Evolutionary conservation across 1,284 basidiomycete genomes (phyloP).

Genomic region (Grifola frondosa): DNA sequence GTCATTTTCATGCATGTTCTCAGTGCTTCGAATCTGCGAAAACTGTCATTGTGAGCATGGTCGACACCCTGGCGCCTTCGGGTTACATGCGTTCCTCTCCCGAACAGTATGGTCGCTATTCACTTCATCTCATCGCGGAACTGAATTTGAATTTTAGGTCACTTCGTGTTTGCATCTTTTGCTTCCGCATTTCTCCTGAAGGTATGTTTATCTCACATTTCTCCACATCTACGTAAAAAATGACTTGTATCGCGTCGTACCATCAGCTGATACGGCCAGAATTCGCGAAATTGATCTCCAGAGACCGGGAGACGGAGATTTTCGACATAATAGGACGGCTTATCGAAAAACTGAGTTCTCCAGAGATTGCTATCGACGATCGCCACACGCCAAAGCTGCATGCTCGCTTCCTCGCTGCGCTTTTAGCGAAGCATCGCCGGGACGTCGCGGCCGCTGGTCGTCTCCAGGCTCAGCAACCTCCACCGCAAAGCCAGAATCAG

Average conservation of each 20-base stretch:
- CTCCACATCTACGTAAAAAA: background rate
- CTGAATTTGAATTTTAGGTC: constrained; percentile 41
- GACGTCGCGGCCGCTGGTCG: constrained; percentile 55
- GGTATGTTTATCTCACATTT: constrained; percentile 38
- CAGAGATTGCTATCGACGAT: constrained; percentile 79
- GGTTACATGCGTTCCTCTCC: constrained; percentile 83
- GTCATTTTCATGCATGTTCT: constrained; percentile 2
- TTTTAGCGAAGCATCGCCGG: constrained; percentile 65
- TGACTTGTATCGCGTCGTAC: background rate
- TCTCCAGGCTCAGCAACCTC: constrained; percentile 30
- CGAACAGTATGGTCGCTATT: constrained; percentile 52
- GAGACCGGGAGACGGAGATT: constrained; percentile 65
- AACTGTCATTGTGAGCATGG: constrained; percentile 61
- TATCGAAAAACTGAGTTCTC: constrained; percentile 68
- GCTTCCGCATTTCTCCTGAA: constrained; percentile 84
- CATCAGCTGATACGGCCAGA: constrained; percentile 71
- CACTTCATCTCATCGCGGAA: constrained; percentile 1
- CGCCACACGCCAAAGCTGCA: constrained; percentile 79
- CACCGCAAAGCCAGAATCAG: no score
- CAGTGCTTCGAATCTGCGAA: constrained; percentile 75
- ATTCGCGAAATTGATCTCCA: constrained; percentile 58
- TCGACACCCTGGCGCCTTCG: constrained; percentile 64
- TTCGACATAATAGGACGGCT: constrained; percentile 69
- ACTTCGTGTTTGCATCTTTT: constrained; percentile 84
- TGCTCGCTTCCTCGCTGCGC: constrained; percentile 71